These are phyloP conservation scores for Malassezia obtusa DNA, from an alignment of 1,284 basidiomycete genomes.

Conservation along the genomic window DNA sequence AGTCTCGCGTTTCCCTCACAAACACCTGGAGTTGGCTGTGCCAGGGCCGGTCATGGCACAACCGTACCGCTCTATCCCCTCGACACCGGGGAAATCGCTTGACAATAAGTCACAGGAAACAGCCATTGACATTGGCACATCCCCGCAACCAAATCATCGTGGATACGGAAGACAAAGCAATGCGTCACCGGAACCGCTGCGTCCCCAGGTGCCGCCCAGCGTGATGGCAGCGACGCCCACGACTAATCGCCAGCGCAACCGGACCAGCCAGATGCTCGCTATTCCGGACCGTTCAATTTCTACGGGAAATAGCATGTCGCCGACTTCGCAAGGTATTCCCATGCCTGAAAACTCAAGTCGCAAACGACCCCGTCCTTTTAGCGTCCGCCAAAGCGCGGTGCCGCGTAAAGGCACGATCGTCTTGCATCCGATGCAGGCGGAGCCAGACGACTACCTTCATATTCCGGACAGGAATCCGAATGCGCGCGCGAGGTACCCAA, in stretches of 20 bases:
- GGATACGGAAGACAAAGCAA: background rate
- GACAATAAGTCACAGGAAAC: background rate
- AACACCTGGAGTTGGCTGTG: no score
- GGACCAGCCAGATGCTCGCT: background rate
- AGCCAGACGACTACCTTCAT: slow-evolving; percentile 40
- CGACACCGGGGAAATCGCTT: no score
- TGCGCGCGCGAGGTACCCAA: slow-evolving; percentile 23
- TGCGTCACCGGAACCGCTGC: background rate
- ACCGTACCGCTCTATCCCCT: no score
- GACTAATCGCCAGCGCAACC: background rate
- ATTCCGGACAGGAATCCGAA: slow-evolving; percentile 28
- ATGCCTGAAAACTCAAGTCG: background rate
- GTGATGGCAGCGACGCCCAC: background rate
- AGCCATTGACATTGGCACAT: background rate
- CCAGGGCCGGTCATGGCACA: no score
- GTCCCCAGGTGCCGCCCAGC: background rate
- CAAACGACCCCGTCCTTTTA: background rate
- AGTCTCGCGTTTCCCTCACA: no score
- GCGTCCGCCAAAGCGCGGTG: background rate
- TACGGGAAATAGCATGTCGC: background rate
- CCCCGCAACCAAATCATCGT: background rate
- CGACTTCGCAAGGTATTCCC: background rate
- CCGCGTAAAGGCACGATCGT: slow-evolving; percentile 7
- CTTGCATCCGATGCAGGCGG: slow-evolving; percentile 18
- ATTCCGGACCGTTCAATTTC: background rate